Conservation (phyloP, 2,329 filamentous ascomycete genomes). For the Pseudocercospora fijiensis region DNA sequence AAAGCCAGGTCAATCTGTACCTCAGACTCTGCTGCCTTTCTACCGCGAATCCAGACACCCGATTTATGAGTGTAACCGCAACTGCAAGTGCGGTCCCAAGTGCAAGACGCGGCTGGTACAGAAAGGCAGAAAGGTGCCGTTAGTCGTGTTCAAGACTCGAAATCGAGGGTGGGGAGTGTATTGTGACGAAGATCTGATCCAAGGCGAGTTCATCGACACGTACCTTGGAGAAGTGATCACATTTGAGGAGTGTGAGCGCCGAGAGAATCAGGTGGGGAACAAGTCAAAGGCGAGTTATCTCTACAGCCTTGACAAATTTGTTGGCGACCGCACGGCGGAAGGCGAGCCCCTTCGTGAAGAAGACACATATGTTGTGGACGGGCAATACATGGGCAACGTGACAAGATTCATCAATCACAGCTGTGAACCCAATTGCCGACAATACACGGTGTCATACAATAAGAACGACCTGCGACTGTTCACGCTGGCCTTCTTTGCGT, state of each 20-base stretch:
- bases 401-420: slow-evolving; percentile 82
- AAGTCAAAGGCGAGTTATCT: slow-evolving; percentile 74
- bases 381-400: slow-evolving; percentile 74
- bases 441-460: slow-evolving; percentile 77
- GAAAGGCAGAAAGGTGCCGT: slow-evolving; percentile 65
- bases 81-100: slow-evolving; percentile 61
- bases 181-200: slow-evolving; percentile 61
- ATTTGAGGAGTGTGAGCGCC: slow-evolving; percentile 59
- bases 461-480: slow-evolving; percentile 72
- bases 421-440: slow-evolving; percentile 74
- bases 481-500: slow-evolving; percentile 74
- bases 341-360: slow-evolving; percentile 48
- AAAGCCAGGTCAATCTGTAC: slow-evolving; percentile 25
- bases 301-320: slow-evolving; percentile 78
- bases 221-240: slow-evolving; percentile 66
- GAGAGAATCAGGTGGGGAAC: slow-evolving; percentile 50
- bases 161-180: slow-evolving; percentile 78
- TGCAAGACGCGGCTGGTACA: slow-evolving; percentile 79
- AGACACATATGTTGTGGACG: slow-evolving; percentile 54
- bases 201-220: slow-evolving; percentile 75
- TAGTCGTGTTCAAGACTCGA: slow-evolving; percentile 74
- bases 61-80: slow-evolving; percentile 78
- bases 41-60: slow-evolving; percentile 48
- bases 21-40: slow-evolving; percentile 37
- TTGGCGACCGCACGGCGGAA: slow-evolving; percentile 24